Conservation (phyloP, 1,139 yeast species). For the Blastobotrys niveus region DNA sequence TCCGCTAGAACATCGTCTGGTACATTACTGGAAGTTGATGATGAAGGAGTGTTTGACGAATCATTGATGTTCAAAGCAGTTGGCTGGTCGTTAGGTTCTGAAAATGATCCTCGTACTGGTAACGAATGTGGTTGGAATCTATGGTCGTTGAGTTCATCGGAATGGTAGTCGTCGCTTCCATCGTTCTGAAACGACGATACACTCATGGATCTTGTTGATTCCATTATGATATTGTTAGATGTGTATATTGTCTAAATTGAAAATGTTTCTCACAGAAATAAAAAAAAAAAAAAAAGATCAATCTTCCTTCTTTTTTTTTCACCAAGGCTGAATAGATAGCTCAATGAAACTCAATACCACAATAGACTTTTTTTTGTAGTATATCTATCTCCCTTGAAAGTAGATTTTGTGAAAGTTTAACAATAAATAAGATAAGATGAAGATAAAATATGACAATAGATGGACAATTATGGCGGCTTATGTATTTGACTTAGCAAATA, state of each 20-base stretch:
- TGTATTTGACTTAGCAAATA: no score
- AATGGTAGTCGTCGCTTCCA: conserved; percentile 12
- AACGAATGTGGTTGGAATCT: conserved; percentile 32
- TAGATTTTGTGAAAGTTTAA: no score
- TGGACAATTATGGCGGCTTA: no score
- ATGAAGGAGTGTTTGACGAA: background rate
- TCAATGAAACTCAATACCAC: no score
- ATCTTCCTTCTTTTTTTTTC: background rate
- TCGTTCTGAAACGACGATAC: conserved; percentile 9
- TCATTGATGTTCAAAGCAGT: background rate
- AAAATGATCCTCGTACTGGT: conserved; percentile 25
- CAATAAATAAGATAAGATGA: no score
- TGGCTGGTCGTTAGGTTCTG: conserved; percentile 1
- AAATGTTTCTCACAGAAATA: background rate
- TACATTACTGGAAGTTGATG: background rate
- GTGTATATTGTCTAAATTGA: background rate
- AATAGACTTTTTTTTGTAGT: no score
- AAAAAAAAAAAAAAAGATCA: background rate
- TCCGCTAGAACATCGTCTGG: conserved; percentile 9
- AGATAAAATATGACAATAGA: no score
- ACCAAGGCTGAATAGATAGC: background rate
- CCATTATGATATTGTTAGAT: conserved; percentile 6
- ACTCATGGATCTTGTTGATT: conserved; percentile 14
- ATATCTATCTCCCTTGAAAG: background rate
- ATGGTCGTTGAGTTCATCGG: conserved; percentile 30